Evolutionary conservation across 148 eudicot species (phyloP).

Genomic region (Pharnaceum exiguum): DNA sequence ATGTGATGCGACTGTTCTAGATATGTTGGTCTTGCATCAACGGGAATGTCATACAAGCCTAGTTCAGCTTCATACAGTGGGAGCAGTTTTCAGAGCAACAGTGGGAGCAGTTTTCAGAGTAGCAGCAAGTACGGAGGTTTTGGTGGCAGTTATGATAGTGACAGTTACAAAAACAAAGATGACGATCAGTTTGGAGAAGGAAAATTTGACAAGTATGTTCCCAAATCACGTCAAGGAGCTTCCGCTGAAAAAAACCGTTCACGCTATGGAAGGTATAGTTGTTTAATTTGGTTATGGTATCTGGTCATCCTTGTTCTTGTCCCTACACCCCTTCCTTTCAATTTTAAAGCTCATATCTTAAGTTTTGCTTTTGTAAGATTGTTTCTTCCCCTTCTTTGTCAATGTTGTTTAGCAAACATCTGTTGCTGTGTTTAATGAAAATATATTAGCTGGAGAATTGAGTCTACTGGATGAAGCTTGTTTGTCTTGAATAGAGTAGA

Average conservation of each 20-base stretch:
- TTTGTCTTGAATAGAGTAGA: too few relatives aligned
- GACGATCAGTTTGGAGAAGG: slow-evolving; percentile 57
- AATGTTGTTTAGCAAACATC: too few relatives aligned
- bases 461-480: too few relatives aligned
- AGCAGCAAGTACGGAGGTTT: slow-evolving; percentile 72
- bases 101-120: slow-evolving; percentile 58
- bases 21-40: slow-evolving; percentile 90
- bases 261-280: slow-evolving; percentile 39
- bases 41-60: slow-evolving; percentile 75
- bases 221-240: slow-evolving; percentile 45
- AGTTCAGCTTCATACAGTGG: slow-evolving; percentile 59
- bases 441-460: too few relatives aligned
- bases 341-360: neutral
- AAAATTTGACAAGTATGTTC: slow-evolving; percentile 47
- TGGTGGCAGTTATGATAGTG: slow-evolving; percentile 52
- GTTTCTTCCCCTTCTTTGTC: too few relatives aligned
- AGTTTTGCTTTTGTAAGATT: too few relatives aligned
- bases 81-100: slow-evolving; percentile 45
- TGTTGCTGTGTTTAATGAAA: too few relatives aligned
- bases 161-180: slow-evolving; percentile 45
- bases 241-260: slow-evolving; percentile 37
- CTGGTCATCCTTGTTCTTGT: neutral
- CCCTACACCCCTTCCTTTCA: neutral
- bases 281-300: neutral
- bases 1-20: slow-evolving; percentile 30